These are phyloP conservation scores for Aspergillus incahuasiensis DNA, from an alignment of 495 filamentous ascomycete genomes.

Conservation along the genomic window DNA sequence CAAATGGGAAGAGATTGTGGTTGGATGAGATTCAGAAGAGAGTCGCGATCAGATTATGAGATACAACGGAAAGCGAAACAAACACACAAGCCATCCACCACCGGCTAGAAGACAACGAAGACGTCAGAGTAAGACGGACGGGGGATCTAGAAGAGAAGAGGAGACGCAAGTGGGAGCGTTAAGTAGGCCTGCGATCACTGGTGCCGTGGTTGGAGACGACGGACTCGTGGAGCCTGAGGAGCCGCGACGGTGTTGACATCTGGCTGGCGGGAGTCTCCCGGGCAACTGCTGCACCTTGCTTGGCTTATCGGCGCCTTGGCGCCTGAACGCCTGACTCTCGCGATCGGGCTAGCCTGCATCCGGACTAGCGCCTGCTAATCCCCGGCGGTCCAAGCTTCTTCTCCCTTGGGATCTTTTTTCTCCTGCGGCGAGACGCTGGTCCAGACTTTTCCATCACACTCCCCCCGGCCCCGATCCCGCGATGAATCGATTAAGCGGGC, in stretches of 20 bases:
- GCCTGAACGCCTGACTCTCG: conserved; percentile 17
- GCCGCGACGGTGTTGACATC: conserved; percentile 28
- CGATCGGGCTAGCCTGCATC: conserved; percentile 29
- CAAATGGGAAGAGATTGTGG: conserved; percentile 13
- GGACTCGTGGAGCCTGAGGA: conserved; percentile 11
- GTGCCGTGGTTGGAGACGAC: conserved; percentile 6
- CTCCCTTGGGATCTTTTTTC: conserved; percentile 12
- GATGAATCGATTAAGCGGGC: conserved; percentile 24
- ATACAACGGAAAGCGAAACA: conserved; percentile 10
- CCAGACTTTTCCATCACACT: neutral
- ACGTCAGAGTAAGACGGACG: conserved; percentile 14
- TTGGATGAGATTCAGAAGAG: conserved; percentile 5
- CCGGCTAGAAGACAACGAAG: conserved; percentile 14
- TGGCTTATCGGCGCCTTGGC: conserved; percentile 8
- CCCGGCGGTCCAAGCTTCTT: conserved; percentile 21
- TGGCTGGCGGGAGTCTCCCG: conserved; percentile 33
- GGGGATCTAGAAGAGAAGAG: conserved; percentile 2
- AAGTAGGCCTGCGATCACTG: conserved; percentile 7
- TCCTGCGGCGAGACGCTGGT: neutral
- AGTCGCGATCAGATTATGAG: conserved; percentile 6
- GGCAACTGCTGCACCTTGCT: conserved; percentile 26
- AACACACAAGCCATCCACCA: conserved; percentile 15
- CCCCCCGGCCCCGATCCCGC: neutral
- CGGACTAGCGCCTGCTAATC: conserved; percentile 17
- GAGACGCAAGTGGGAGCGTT: conserved; percentile 18